Conservation (phyloP, 805 yeast genomes). For the Ogataea thermomethanolica region DNA sequence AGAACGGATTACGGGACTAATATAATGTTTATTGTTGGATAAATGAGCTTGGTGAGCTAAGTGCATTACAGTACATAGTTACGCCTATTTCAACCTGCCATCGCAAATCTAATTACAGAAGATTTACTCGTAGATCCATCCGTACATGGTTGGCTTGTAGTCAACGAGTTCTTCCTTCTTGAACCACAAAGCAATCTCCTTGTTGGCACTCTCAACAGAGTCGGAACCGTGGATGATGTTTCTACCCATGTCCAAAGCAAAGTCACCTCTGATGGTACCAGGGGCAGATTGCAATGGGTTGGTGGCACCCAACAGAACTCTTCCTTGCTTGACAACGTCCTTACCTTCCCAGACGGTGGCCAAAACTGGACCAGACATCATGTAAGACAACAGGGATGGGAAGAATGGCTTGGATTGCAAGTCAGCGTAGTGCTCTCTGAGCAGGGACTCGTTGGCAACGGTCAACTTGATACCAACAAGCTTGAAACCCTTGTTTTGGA, state of each 20-base stretch:
- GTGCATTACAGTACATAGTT: too few relatives aligned
- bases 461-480: constrained; percentile 92
- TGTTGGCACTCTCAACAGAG: constrained; percentile 95
- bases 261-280: constrained; percentile 99
- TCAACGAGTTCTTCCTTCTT: constrained; percentile 92
- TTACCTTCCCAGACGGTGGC: constrained; percentile 99
- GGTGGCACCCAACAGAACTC: constrained; percentile 97
- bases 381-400: constrained; percentile 94
- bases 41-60: too few relatives aligned
- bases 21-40: too few relatives aligned
- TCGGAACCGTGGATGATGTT: constrained; percentile 99
- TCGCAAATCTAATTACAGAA: too few relatives aligned
- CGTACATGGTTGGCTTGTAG: constrained; percentile 80
- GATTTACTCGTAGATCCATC: constrained; percentile 90
- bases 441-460: constrained; percentile 79
- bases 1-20: too few relatives aligned
- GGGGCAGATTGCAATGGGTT: constrained; percentile 97
- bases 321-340: constrained; percentile 98
- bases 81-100: too few relatives aligned
- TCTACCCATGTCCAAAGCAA: constrained; percentile 98
- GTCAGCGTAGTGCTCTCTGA: constrained; percentile 94
- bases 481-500: constrained; percentile 97
- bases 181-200: constrained; percentile 97
- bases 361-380: constrained; percentile 97
- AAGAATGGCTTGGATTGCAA: constrained; percentile 95